phyloP scores from a whole-genome alignment of 306 rosid genomes.

The Gynostemma pentaphyllum region DNA sequence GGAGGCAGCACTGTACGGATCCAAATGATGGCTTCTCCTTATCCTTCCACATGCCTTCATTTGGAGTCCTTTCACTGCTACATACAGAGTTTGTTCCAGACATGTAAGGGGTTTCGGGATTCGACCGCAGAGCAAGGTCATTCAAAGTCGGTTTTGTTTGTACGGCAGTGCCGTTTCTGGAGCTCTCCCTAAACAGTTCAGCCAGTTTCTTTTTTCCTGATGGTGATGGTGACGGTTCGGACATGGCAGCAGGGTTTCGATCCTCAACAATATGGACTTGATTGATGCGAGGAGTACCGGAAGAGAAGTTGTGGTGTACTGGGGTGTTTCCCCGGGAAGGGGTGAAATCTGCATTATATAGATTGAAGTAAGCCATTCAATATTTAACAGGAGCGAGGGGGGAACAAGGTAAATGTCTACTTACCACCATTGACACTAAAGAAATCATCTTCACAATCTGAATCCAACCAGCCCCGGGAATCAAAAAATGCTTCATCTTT shows the following conservation, averaged over 20 bases:
- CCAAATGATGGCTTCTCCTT: conserved; percentile 30
- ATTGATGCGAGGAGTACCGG: conserved; percentile 20
- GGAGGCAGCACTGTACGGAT: conserved; percentile 58
- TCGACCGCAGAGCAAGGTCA: conserved; percentile 34
- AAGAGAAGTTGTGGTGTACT: conserved; percentile 28
- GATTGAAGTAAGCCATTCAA: conserved; percentile 3
- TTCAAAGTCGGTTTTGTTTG: conserved; percentile 20
- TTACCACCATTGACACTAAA: conserved; percentile 93
- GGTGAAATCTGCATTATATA: conserved; percentile 48
- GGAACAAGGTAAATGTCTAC: conserved; percentile 14
- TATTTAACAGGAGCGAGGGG: neutral
- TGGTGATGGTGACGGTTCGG: conserved; percentile 52
- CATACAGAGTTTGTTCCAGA: conserved; percentile 35
- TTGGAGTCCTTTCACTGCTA: conserved; percentile 49
- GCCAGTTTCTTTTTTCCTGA: conserved; percentile 41
- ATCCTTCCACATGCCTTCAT: conserved; percentile 14
- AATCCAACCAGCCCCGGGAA: conserved; percentile 78
- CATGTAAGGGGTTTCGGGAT: conserved; percentile 35
- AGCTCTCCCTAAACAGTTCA: conserved; percentile 68
- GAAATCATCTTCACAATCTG: conserved; percentile 85
- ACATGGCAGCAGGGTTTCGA: conserved; percentile 18
- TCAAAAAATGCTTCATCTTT: conserved; percentile 79
- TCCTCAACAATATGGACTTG: conserved; percentile 20
- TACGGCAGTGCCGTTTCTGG: conserved; percentile 16
- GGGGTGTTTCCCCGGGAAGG: conserved; percentile 86